Evolutionary conservation across 1,284 basidiomycete species (phyloP).

Genomic region (Athelia sp.): DNA sequence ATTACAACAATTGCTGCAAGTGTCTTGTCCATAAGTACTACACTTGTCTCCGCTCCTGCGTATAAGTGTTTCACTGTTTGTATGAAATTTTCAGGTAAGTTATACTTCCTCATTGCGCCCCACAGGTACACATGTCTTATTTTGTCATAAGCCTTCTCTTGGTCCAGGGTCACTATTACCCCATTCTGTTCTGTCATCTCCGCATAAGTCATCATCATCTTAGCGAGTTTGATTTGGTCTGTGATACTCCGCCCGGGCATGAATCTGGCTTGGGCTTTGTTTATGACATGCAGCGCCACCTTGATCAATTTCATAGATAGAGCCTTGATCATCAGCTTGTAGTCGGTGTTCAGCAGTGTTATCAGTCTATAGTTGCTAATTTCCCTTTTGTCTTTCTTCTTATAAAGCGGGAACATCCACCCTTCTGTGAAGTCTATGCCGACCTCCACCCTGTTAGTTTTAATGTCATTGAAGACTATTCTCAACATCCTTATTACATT

Average conservation of each 20-base stretch:
- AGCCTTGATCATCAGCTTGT: constrained; percentile 5
- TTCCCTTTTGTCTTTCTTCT: constrained; percentile 22
- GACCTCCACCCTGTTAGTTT: constrained; percentile 7
- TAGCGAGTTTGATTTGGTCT: background rate
- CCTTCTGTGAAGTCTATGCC: constrained; percentile 19
- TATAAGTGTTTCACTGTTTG: background rate
- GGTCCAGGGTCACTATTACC: constrained; percentile 8
- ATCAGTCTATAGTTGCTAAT: constrained; percentile 28
- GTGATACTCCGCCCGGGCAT: background rate
- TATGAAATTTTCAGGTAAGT: constrained; percentile 1
- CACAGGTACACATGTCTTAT: constrained; percentile 8
- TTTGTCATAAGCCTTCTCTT: constrained; percentile 3
- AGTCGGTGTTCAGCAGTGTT: constrained; percentile 6
- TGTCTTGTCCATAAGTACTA: too few relatives aligned
- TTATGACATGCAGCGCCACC: background rate
- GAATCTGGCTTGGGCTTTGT: background rate
- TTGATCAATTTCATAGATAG: background rate
- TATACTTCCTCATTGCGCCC: background rate
- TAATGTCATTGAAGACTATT: constrained; percentile 10
- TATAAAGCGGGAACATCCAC: constrained; percentile 30
- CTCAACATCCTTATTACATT: constrained; percentile 7
- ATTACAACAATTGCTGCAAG: too few relatives aligned
- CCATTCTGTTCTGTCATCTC: constrained; percentile 9
- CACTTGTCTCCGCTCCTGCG: background rate
- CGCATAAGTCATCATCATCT: background rate